Conservation (phyloP, 2,329 filamentous ascomycete genomes). For the Fusarium musae region DNA sequence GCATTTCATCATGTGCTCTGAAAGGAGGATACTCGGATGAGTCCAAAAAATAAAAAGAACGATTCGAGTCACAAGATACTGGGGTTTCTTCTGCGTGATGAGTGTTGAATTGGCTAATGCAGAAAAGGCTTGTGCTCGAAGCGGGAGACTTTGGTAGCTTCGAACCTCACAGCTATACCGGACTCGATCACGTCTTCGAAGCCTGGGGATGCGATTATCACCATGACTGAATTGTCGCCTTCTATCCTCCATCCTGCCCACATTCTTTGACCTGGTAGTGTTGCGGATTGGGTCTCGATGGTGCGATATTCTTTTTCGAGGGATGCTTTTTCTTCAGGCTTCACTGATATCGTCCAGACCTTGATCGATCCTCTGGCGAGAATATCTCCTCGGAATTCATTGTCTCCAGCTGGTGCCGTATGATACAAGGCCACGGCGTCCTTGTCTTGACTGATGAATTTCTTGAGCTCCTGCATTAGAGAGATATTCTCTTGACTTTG, state of each 20-base stretch:
- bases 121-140: constrained; percentile 43
- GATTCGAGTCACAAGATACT: constrained; percentile 47
- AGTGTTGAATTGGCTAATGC: constrained; percentile 26
- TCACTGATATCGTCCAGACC: constrained; percentile 50
- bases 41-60: constrained; percentile 50
- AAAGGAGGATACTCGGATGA: constrained; percentile 53
- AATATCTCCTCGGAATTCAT: constrained; percentile 43
- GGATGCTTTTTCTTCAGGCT: constrained; percentile 44
- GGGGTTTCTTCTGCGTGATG: constrained; percentile 13
- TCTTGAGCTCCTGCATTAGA: constrained; percentile 48
- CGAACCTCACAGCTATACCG: constrained; percentile 35
- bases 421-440: constrained; percentile 55
- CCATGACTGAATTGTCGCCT: constrained; percentile 50
- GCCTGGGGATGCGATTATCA: constrained; percentile 54
- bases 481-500: constrained; percentile 53
- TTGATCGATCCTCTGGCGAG: constrained; percentile 47
- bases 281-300: constrained; percentile 47
- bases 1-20: constrained; percentile 60
- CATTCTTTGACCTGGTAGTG: constrained; percentile 47
- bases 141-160: constrained; percentile 35
- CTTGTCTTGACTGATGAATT: constrained; percentile 49
- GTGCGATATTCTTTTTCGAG: constrained; percentile 50
- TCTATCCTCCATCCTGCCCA: constrained; percentile 58
- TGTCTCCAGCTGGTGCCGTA: constrained; percentile 48
- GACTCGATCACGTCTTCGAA: constrained; percentile 50